A percentile compares a stretch with the other conserved stretches of the same genome.
phyloP scores from a whole-genome alignment of 2,329 filamentous ascomycete species.

The Fusarium nematophilum region DNA sequence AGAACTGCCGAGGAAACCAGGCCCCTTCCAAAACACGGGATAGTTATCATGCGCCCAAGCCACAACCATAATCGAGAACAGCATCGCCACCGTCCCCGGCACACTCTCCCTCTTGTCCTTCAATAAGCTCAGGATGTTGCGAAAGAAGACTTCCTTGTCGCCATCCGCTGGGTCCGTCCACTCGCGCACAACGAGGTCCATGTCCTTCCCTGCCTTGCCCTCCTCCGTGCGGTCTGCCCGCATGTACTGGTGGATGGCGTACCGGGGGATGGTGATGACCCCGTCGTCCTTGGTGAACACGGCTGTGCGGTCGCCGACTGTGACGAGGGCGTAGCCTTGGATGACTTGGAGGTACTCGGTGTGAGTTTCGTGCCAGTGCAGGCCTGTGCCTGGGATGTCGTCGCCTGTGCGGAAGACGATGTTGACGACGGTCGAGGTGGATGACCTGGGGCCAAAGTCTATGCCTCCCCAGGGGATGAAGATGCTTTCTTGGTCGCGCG shows the following conservation, averaged over 20 bases:
- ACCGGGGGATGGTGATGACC: constrained; percentile 35
- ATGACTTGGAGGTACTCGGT: constrained; percentile 34
- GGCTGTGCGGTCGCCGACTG: constrained; percentile 29
- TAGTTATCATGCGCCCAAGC: constrained; percentile 38
- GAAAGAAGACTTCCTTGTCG: constrained; percentile 38
- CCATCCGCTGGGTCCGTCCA: constrained; percentile 41
- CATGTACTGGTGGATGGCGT: constrained; percentile 33
- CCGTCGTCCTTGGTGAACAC: constrained; percentile 33
- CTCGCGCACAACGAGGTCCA: constrained; percentile 32
- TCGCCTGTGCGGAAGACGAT: constrained; percentile 23
- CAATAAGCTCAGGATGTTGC: constrained; percentile 34
- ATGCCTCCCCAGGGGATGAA: constrained; percentile 20
- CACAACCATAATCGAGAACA: constrained; percentile 32
- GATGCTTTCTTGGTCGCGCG: constrained; percentile 17
- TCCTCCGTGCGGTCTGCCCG: constrained; percentile 28
- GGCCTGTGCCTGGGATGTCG: constrained; percentile 20
- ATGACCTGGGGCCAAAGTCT: constrained; percentile 6
- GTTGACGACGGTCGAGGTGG: constrained; percentile 4
- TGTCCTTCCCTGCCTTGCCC: constrained; percentile 17
- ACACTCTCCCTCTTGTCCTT: constrained; percentile 28
- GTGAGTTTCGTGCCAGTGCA: constrained; percentile 34
- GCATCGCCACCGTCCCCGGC: constrained; percentile 13
- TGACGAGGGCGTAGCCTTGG: constrained; percentile 35
- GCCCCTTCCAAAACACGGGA: constrained; percentile 35
- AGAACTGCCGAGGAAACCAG: constrained; percentile 17